Base-by-base conservation (phyloP, 2,329 filamentous ascomycete genomes). In the Stagonosporopsis vannaccii region DNA sequence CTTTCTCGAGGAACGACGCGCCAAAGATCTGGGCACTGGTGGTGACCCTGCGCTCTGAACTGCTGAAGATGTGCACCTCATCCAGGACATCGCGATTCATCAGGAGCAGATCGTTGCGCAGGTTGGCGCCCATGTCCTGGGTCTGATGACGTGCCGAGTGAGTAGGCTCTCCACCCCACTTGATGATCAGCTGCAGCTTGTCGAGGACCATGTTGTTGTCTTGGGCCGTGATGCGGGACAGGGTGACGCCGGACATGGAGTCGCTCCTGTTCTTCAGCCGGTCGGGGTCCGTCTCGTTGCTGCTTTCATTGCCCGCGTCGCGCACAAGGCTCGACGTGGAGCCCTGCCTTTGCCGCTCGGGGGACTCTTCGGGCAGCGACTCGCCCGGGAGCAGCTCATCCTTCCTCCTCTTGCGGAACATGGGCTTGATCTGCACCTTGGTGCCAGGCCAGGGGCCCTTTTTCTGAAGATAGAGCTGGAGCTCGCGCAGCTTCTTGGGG, bases 351-450 rank as follows among this genome's bases (percentile, higher is more conserved):
- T 63, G 60, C 17, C 58, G 59, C 40, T 75, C 71, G 7, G 70
- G 67, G 15, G 69, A 65, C 19, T 69, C 66, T 47, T 76, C 73
- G 19, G 65, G 66, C 13, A 66, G 43, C 6, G 61, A 60, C 41
- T 75, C 65, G 17, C 72, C 73, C 0, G 73, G 71, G 22, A 73
- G 66, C 15, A 79, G 73, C 61, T 88, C 85, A 46, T 90, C 85
- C 2, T 87, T 85, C 69, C 87, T 91, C 69, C 92, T 88, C 79
- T 94, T 97, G 47, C 93, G 88, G 77, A 99, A 99, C 92, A 99
- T 97, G 9, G 95, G 95, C 77, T 99, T 99, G 74, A 99, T 98
- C 77, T 99, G 95, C 2, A 99, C 92, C 75, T 99, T 99, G 1
- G 95, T 99, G 0, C 95, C 95, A 4, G 92, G 89, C 90, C 94